phyloP scores from a whole-genome alignment of 352 stramenopile genomes.

The Pythium rishiriense region DNA sequence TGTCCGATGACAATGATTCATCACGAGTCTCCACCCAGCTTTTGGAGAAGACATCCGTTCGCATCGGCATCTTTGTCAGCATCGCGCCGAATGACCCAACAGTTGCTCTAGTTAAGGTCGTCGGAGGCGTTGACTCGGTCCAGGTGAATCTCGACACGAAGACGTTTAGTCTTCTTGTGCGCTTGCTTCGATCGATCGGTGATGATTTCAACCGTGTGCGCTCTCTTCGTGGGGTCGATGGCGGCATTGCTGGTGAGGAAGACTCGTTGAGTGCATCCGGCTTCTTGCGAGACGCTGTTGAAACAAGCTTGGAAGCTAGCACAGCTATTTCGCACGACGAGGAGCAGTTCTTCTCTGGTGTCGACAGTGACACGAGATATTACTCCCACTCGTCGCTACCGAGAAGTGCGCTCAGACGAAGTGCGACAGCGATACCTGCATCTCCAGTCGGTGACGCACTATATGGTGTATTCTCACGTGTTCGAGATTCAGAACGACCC shows the following conservation, averaged over 20 bases:
- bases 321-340: slow-evolving; percentile 16
- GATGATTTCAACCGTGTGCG: slow-evolving; percentile 51
- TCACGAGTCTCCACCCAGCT: slow-evolving; percentile 37
- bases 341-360: slow-evolving; percentile 25
- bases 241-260: background rate
- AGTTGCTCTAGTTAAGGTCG: slow-evolving; percentile 75
- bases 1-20: slow-evolving; percentile 26
- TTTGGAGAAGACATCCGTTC: slow-evolving; percentile 74
- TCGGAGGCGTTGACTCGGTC: slow-evolving; percentile 68
- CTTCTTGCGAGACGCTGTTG: background rate
- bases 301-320: slow-evolving; percentile 18
- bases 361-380: slow-evolving; percentile 19
- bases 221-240: background rate
- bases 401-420: slow-evolving; percentile 9
- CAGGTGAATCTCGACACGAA: slow-evolving; percentile 68
- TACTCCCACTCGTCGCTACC: slow-evolving; percentile 12
- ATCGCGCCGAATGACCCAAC: slow-evolving; percentile 77
- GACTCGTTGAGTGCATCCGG: background rate
- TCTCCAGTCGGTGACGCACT: slow-evolving; percentile 10
- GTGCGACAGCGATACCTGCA: background rate
- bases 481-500: slow-evolving; percentile 13
- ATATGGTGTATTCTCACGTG: slow-evolving; percentile 13
- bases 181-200: slow-evolving; percentile 66
- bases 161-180: slow-evolving; percentile 60
- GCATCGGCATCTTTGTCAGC: slow-evolving; percentile 75